These are phyloP conservation scores for Hymenotorrendiella dingleyae DNA, from an alignment of 2,329 filamentous ascomycete species.

Conservation along the genomic window DNA sequence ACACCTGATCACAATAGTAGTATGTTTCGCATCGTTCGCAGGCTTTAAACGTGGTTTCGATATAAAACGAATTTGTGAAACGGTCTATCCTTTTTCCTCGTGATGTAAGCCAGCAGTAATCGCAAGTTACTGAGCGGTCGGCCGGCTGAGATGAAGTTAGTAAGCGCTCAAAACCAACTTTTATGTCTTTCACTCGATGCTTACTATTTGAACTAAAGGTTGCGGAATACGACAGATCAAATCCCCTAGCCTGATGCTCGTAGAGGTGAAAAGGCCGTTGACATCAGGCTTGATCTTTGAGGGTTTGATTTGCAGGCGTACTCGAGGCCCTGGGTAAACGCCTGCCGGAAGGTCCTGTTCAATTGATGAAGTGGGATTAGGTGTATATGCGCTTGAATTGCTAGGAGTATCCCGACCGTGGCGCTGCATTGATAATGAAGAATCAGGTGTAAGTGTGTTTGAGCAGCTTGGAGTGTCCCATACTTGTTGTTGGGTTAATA, in stretches of 20 bases:
- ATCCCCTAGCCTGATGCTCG: background rate
- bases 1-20: background rate
- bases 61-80: background rate
- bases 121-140: background rate
- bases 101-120: background rate
- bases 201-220: background rate
- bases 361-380: no score
- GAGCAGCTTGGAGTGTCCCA: no score
- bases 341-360: no score
- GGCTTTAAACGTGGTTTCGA: background rate
- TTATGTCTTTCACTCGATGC: background rate
- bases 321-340: no score
- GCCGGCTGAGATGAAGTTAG: background rate
- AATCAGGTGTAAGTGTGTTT: no score
- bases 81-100: background rate
- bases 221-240: background rate
- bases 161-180: background rate
- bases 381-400: no score
- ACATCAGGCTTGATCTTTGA: no score
- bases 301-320: no score
- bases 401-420: no score
- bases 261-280: background rate
- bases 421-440: no score
- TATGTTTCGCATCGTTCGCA: background rate
- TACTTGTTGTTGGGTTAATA: no score